Percentiles rank a stretch among this genome's conserved stretches.
Evolutionary conservation across 2,329 filamentous ascomycete genomes (phyloP).

Genomic region (Pseudogymnoascus sp.): DNA sequence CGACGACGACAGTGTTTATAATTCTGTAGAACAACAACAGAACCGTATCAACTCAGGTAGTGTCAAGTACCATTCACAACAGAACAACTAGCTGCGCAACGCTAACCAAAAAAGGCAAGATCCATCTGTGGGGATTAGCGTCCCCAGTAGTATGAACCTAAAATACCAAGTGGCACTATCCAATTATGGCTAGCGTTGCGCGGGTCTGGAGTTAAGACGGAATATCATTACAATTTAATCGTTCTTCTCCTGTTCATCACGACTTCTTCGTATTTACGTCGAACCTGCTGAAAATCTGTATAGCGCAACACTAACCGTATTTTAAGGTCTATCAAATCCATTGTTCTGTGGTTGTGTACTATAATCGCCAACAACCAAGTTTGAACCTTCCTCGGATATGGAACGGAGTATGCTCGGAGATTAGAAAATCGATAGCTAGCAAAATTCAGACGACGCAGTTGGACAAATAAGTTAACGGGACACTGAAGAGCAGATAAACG

Average conservation of each 20-base stretch:
- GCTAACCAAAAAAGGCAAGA: not conserved
- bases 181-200: not conserved
- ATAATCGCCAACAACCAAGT: not conserved
- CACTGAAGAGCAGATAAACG: not conserved
- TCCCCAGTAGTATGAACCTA: not conserved
- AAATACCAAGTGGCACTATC: not conserved
- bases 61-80: not conserved
- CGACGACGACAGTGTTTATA: not conserved
- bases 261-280: not conserved
- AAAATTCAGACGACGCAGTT: not conserved
- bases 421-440: not conserved
- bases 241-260: not conserved
- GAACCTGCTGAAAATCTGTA: not conserved
- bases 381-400: not conserved
- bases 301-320: not conserved
- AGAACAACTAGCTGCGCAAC: not conserved
- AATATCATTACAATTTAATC: too few species aligned
- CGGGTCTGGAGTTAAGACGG: too few species aligned
- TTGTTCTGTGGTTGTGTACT: not conserved
- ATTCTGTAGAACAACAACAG: not conserved
- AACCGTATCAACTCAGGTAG: not conserved
- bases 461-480: not conserved
- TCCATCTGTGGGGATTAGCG: not conserved
- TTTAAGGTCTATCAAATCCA: not conserved
- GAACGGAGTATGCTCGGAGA: not conserved